Conservation (phyloP, 176 grass and related monocot genomes). For the Hyparrhenia diplandra region DNA sequence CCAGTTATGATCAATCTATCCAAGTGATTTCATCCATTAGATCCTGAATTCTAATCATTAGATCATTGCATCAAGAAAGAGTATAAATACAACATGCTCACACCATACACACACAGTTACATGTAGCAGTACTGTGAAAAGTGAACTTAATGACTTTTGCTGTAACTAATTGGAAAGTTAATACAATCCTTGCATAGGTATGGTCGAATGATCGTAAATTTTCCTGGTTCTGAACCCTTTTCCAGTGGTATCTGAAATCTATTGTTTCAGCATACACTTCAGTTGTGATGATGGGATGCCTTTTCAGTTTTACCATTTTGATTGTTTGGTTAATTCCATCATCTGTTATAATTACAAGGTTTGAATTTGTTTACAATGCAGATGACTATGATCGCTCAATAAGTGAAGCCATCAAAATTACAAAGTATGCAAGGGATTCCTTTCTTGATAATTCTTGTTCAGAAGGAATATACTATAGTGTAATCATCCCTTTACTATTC, state of each 20-base stretch:
- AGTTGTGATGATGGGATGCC: neutral
- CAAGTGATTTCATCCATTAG: too few relatives aligned
- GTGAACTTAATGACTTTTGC: too few relatives aligned
- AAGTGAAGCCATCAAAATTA: constrained; percentile 98
- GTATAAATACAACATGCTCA: too few relatives aligned
- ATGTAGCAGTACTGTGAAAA: too few relatives aligned
- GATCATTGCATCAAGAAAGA: too few relatives aligned
- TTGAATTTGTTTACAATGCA: constrained; percentile 48
- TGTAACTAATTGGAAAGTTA: too few relatives aligned
- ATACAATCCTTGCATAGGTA: too few relatives aligned
- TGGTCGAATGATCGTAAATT: neutral
- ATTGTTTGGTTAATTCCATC: neutral
- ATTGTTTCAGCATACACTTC: neutral
- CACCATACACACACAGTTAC: too few relatives aligned
- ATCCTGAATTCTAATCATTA: too few relatives aligned
- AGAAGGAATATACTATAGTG: neutral
- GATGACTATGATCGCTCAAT: constrained; percentile 99
- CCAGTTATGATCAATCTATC: too few relatives aligned
- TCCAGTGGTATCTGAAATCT: neutral
- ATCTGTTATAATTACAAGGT: constrained; percentile 15
- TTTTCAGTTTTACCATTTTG: neutral
- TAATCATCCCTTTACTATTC: constrained; percentile 31
- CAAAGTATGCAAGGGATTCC: constrained; percentile 71
- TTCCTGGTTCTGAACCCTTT: neutral
- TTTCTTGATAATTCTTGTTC: constrained; percentile 3